A percentile compares a stretch with the other conserved stretches of the same genome.
phyloP scores from a whole-genome alignment of 225 moss, liverwort and hornwort genomes.

The Thuidium tamariscinum region DNA sequence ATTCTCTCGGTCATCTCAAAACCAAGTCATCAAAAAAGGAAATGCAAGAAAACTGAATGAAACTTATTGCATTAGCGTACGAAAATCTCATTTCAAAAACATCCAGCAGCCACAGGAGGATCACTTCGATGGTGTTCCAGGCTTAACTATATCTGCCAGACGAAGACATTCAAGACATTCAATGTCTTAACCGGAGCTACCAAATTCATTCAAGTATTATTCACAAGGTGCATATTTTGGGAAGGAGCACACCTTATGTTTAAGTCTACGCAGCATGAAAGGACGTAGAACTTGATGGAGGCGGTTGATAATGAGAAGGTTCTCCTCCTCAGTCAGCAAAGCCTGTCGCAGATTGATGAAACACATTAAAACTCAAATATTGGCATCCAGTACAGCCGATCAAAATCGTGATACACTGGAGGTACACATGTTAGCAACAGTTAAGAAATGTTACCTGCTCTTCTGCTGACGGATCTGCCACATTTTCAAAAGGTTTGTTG shows the following conservation, averaged over 20 bases:
- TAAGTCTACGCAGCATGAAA: slow-evolving; percentile 95
- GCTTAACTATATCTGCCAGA: neutral
- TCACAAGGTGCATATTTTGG: neutral
- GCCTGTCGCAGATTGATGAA: slow-evolving; percentile 29
- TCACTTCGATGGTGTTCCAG: neutral
- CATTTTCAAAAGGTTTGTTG: slow-evolving; percentile 97
- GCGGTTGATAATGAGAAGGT: slow-evolving; percentile 93
- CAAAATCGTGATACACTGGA: neutral
- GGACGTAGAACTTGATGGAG: slow-evolving; percentile 99
- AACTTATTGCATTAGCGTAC: neutral
- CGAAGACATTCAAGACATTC: neutral
- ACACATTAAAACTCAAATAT: neutral
- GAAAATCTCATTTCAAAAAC: neutral
- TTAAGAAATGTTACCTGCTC: slow-evolving; percentile 35
- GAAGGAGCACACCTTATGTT: slow-evolving; percentile 68
- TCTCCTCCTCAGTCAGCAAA: slow-evolving; percentile 91
- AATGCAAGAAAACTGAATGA: neutral
- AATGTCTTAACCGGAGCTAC: neutral
- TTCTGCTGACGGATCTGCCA: slow-evolving; percentile 79
- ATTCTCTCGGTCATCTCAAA: neutral
- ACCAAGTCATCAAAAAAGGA: neutral
- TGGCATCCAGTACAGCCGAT: neutral
- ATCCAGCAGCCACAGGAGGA: neutral
- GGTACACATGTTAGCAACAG: neutral
- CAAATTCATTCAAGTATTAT: neutral